Evolutionary conservation across 2,329 filamentous ascomycete species (phyloP), one percentile per base, ranked within the genome.

Genomic region (Phaeosphaeria sp.): DNA sequence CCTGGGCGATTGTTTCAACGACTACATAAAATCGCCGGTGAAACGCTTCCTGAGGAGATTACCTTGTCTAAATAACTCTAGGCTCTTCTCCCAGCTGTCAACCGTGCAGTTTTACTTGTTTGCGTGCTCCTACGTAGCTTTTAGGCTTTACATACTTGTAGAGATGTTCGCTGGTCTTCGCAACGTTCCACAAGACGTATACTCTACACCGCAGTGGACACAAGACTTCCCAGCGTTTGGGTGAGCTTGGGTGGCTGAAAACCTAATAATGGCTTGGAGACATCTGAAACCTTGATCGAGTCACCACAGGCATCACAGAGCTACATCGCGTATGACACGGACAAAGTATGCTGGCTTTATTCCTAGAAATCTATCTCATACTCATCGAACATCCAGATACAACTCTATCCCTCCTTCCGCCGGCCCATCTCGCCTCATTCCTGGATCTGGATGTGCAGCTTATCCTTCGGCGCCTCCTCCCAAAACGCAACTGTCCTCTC

Each of bases 401-500:
- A n/a, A n/a, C n/a, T n/a, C n/a, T n/a, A n/a, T n/a, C n/a, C n/a
- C n/a, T n/a, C n/a, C n/a, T n/a, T n/a, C n/a, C n/a, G n/a, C n/a
- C n/a, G n/a, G n/a, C n/a, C n/a, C n/a, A n/a, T n/a, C n/a, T n/a
- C 75, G 11, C 5, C 25, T 13, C 15, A 36, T 36, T 36, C 30
- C 30, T 36, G 30, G 15, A 36, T 36, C 11, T 36, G 30, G 11
- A 36, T 36, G 3, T 36, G 30, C 11, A 36, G 15, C 30, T 6
- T 36, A 36, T 36, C 30, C 11, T 36, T 36, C 3, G 30, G 11
- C 6, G n/a, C 74, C 36, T 20, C 49, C 57, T 77, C 74, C 67
- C 79, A 83, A 61, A 83, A 76, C 40, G 69, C 72, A 75, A 79
- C 83, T 11, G 78, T 75, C 63, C 76, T 74, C 24, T 77, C 69